Base-by-base conservation (phyloP, 108 stramenopile species). In the Skeletonema grethae region DNA sequence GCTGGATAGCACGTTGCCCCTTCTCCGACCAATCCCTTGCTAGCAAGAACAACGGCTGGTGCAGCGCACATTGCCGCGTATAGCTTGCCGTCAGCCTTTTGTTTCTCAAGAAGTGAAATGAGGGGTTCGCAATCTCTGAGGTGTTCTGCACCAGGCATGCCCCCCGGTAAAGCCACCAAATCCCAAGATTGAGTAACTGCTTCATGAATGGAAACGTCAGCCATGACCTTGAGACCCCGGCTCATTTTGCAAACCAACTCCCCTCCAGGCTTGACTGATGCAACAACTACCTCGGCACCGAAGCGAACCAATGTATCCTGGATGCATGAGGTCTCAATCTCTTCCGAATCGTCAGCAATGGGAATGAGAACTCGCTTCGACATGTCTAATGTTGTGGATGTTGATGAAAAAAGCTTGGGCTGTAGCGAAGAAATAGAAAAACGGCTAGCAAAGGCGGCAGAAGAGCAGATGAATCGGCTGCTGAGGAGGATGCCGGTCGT, bases 281-380 rank as follows among this genome's bases (percentile, higher is more conserved):
- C 98, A 28, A 95, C 86, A 1, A 89, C 90, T 7, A 98, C 98
- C 32, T 88, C 69, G 2, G 95, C 97, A 30, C 97, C 97, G 57
- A 96, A 97, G 38, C 97, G 81, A 5, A 87, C 88, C 8, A 99
- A 71, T 9, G 92, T 93, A 71, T 99, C 98, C 5, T 95, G 93
- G 71, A 99, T 96, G 61, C 96, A 96, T 3, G 94, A 89, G 4
- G 96, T 94, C 69, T 99, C 98, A 62, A 99, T 99, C 71, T 99
- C 98, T 74, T 99, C 98, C 46, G 91, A 88, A 35, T 96, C 97
- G 63, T 97, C 88, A 1, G 92, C 98, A 22, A 99, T 91, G 18
- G 98, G 98, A 62, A 99, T 96, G 45, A 99, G 84, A 68, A 97
- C 94, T 20, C 86, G 79, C 75, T 95, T 94, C 7, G 86, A 77